Evolutionary conservation across 2,329 filamentous ascomycete species (phyloP), one percentile per base, ranked within the genome.

Genomic region (Knoxdaviesia proteae): DNA sequence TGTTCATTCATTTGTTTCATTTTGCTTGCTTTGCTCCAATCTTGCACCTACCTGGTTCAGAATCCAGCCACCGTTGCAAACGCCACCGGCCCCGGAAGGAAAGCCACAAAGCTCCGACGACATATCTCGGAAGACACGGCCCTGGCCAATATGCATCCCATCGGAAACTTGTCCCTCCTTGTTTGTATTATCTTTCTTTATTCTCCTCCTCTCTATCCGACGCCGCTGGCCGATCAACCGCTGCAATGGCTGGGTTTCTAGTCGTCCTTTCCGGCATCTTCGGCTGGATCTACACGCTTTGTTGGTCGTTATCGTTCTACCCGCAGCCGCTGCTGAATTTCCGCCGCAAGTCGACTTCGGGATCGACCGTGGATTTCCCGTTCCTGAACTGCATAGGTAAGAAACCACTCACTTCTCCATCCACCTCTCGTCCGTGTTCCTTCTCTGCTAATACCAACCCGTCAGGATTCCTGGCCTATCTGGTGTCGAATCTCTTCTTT

Each of bases 281-380:
- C 51, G 81, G 81, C 58, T 86, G 81, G 80, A 61, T 78, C 54
- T 87, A 87, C 60, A 78, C 74, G 48, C 49, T 77, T 40, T 75
- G 71, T 58, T 90, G 88, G 88, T 88, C 82, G 8, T 62, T 78
- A 10, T 93, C 84, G 10, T 96, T 94, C 63, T 96, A 96, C 58
- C 87, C 88, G 1, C 90, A 96, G 56, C 75, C 81, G 6, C 61
- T 92, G 47, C 70, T 84, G 48, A 96, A 94, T 66, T 79, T 69
- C 57, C 66, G 65, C 32, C 78, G 84, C 43, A 73, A 74, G 45
- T 81, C 83, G 6, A 94, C 87, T 5, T 69, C 74, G 20, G 90
- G 90, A 36, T 77, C 88, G 5, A 83, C 84, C 1, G 78, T 93
- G 49, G 87, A 94, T 58, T 94, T 92, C 53, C 84, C 84, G 11